phyloP scores from a whole-genome alignment of 148 eudicot species.

The Linanthus parryae region DNA sequence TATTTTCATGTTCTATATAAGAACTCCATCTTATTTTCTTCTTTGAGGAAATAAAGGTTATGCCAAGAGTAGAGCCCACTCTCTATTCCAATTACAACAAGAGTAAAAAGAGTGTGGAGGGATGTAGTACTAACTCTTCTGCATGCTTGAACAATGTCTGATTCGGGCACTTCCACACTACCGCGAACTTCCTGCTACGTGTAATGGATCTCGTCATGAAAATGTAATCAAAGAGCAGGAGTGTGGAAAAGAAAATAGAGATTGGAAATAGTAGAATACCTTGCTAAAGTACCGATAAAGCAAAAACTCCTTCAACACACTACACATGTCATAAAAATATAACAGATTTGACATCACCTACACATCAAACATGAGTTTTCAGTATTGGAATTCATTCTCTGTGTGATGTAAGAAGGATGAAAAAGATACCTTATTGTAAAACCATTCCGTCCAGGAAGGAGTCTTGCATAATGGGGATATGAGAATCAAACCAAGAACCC shows the following conservation, averaged over 20 bases:
- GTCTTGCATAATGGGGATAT: constrained; percentile 88
- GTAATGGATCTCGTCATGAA: constrained; percentile 15
- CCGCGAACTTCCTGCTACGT: constrained; percentile 80
- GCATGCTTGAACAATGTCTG: constrained; percentile 92
- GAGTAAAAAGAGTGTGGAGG: background rate
- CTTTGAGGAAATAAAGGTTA: too few relatives aligned
- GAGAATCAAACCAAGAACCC: constrained; percentile 91
- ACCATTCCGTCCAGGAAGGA: constrained; percentile 97
- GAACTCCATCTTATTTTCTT: too few relatives aligned
- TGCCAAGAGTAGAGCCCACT: too few relatives aligned
- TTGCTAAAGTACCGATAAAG: constrained; percentile 93
- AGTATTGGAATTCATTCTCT: too few relatives aligned
- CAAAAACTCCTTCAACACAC: constrained; percentile 77
- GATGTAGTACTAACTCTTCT: constrained; percentile 62
- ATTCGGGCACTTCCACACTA: constrained; percentile 65
- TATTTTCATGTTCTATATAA: too few relatives aligned
- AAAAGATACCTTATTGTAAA: constrained; percentile 71
- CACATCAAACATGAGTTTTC: too few relatives aligned
- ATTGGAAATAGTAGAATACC: constrained; percentile 31
- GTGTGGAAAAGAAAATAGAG: background rate
- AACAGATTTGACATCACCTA: constrained; percentile 87
- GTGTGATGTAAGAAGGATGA: too few relatives aligned
- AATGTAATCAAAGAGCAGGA: constrained; percentile 7
- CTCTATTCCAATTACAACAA: background rate
- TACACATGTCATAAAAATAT: constrained; percentile 84